Base-by-base conservation (phyloP, 1,139 yeast species). In the Diutina pseudorugosa region DNA sequence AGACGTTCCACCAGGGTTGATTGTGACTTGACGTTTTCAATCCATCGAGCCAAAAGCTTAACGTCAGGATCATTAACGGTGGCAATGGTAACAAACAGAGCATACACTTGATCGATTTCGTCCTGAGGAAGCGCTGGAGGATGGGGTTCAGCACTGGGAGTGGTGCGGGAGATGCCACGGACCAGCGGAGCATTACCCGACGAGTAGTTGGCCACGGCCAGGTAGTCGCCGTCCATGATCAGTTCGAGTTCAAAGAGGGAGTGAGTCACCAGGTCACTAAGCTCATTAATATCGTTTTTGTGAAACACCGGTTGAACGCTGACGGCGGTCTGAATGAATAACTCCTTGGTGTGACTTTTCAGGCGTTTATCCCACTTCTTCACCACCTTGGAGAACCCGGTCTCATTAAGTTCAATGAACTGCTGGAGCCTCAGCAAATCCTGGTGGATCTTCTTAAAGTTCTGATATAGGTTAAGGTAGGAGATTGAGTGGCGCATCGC, bases 331-430 rank as follows among this genome's bases (percentile, higher is more conserved):
- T 89, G 83, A 49, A 93, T 76, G 64, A 91, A 93, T 52, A 93
- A 74, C 65, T 93, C 98, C 64, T 90, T 90, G 9, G 97, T 91
- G 60, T 89, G 95, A 1, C 96, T 87, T 61, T 91, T 90, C 19
- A 97, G 89, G 56, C 98, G 75, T 67, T 93, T 93, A 67, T 93
- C 98, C 98, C 98, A 93, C 70, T 93, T 93, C 65, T 93, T 93
- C 60, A 93, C 79, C 40, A 89, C 98, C 67, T 93, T 93, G 33
- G 94, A 83, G 67, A 93, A 93, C 18, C 98, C 98, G 0, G 96
- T 89, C 62, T 93, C 96, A 64, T 93, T 93, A 56, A 93, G 73
- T 65, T 91, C 96, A 47, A 93, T 90, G 67, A 88, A 93, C 66
- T 91, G 97, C 63, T 93, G 96, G 30, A 93, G 72, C 54, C 95